A percentile compares a stretch with the other conserved stretches of the same genome.
Conservation (phyloP, 768 basidiomycete genomes). For the Lactarius quietus region DNA sequence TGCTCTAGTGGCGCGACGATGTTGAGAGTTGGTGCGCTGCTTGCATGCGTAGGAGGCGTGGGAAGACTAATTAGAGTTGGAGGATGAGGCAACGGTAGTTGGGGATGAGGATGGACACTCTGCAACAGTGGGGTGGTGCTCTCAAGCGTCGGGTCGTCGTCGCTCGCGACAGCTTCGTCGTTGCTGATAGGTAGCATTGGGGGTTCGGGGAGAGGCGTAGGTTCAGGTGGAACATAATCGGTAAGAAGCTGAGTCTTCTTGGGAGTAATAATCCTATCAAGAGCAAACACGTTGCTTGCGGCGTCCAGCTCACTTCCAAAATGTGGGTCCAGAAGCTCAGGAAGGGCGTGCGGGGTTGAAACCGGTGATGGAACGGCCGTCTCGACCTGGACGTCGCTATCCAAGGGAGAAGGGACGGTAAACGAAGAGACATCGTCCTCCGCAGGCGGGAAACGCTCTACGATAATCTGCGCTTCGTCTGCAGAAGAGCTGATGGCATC, state of each 20-base stretch:
- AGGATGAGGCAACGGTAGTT: not conserved
- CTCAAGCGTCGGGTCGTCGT: not conserved
- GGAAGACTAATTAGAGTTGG: not conserved
- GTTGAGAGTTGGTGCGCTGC: not conserved
- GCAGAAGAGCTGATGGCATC: not conserved
- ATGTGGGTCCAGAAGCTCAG: not conserved
- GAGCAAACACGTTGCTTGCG: not conserved
- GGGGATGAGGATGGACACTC: not conserved
- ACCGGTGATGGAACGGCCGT: not conserved
- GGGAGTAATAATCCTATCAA: not conserved
- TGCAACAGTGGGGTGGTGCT: not conserved
- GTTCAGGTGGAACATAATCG: not conserved
- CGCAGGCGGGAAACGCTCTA: not conserved
- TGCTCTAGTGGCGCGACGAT: not conserved
- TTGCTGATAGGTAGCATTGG: not conserved
- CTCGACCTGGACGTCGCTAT: not conserved
- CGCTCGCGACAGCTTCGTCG: not conserved
- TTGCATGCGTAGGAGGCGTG: not conserved
- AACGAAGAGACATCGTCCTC: not conserved
- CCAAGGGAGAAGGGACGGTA: not conserved
- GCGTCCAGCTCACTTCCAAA: not conserved
- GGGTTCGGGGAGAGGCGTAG: not conserved
- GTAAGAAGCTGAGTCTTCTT: not conserved
- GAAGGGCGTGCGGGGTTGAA: not conserved
- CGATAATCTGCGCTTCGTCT: not conserved